phyloP scores from a whole-genome alignment of 768 basidiomycete genomes.

The Botryobasidium botryosum region DNA sequence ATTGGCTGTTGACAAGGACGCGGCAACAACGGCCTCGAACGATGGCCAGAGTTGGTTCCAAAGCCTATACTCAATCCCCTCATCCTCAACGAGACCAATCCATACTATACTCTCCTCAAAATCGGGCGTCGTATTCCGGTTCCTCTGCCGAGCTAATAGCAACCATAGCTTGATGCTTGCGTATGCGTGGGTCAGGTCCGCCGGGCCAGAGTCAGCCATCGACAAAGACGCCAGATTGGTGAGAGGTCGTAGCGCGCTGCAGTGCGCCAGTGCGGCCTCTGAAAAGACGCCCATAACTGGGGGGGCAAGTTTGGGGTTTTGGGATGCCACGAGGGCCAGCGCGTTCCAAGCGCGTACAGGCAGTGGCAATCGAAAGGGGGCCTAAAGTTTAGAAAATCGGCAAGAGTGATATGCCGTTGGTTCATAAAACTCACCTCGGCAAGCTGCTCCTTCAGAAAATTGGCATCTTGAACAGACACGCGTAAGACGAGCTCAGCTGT shows the following conservation, averaged over 20 bases:
- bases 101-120: constrained; percentile 1
- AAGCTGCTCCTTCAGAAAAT: constrained; percentile 25
- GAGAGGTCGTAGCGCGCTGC: constrained; percentile 28
- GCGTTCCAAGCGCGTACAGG: constrained; percentile 50
- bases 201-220: constrained; percentile 28
- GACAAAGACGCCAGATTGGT: constrained; percentile 21
- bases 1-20: not conserved
- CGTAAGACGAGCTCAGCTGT: constrained; percentile 37
- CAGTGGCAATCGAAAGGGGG: constrained; percentile 17
- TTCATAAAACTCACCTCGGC: constrained; percentile 19
- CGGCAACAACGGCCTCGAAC: constrained; percentile 27
- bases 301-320: constrained; percentile 24
- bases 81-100: constrained; percentile 10
- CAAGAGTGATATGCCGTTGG: not conserved
- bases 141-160: constrained; percentile 30
- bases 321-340: constrained; percentile 36
- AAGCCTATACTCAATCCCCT: constrained; percentile 24
- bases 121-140: not conserved
- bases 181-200: constrained; percentile 52
- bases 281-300: constrained; percentile 34
- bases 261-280: constrained; percentile 33
- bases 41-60: constrained; percentile 71
- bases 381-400: constrained; percentile 16
- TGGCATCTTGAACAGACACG: constrained; percentile 29
- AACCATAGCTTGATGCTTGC: constrained; percentile 58